Base-by-base conservation (phyloP, 208 protist species). In the Leishmania mexicana region DNA sequence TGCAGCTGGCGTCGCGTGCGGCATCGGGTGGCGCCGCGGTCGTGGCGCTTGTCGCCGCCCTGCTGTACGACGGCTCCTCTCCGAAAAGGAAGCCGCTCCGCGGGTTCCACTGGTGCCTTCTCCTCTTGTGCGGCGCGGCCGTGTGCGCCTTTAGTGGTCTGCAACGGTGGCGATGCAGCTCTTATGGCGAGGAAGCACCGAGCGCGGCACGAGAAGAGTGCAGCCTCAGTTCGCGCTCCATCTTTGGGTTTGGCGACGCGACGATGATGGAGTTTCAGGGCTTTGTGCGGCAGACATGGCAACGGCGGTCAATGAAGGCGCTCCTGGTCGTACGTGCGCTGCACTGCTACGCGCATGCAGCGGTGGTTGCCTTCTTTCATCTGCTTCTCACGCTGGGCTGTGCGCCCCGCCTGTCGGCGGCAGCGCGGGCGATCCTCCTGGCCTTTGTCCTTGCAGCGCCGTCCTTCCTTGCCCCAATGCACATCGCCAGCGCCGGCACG, bases 241-340 rank as follows among this genome's bases (percentile, higher is more conserved):
- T 70, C 35, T 58, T 15, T 15, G 78, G 49, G 51, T 15, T 64
- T 19, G 74, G 49, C 10, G 74, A 19, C 54, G 31, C 21, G 8
- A 47, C 53, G 0, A 40, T 24, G 73, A 17, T 38, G 2, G 70
- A 84, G 17, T 89, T 88, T 45, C 57, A 62, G 19, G 62, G 74
- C 47, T 95, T 92, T 87, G 85, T 78, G 0, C 79, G 60, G 24
- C 90, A 95, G 79, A 93, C 92, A 8, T 83, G 85, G 28, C 75
- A 85, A 31, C 87, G 92, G 1, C 75, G 76, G 3, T 90, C 87
- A n/a, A 93, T 95, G 88, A 89, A 90, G 67, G 88, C 84, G 1
- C 81, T 88, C 0, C 42, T 92, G 54, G 67, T 81, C 0, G 79
- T 95, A 6, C 83, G 80, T 21, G 81, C 81, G 2, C 3, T 92